Evolutionary conservation across 2,329 filamentous ascomycete species (phyloP).

Genomic region (Simplicillium aogashimaense): DNA sequence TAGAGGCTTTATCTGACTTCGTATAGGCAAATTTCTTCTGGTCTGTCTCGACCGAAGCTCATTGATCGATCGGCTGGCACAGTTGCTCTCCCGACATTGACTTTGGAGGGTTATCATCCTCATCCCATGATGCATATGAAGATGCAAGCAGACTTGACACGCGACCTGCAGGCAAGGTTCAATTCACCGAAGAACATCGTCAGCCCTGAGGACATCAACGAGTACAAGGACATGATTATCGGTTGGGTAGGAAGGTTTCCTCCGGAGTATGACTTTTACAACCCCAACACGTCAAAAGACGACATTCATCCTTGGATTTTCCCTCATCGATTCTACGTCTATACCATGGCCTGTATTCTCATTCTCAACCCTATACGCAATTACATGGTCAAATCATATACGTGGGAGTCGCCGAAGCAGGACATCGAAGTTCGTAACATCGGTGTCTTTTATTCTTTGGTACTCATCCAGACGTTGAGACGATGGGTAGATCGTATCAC

Average conservation of each 20-base stretch:
- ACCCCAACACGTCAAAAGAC: conserved; percentile 30
- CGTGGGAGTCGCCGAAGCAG: conserved; percentile 14
- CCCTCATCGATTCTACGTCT: conserved; percentile 35
- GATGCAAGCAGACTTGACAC: conserved; percentile 16
- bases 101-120: conserved; percentile 18
- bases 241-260: conserved; percentile 31
- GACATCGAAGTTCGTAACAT: conserved; percentile 24
- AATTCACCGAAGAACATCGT: conserved; percentile 15
- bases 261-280: conserved; percentile 23
- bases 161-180: conserved; percentile 13
- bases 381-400: conserved; percentile 28
- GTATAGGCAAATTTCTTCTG: conserved; percentile 21
- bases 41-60: conserved; percentile 21
- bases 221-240: conserved; percentile 21
- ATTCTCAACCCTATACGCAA: conserved; percentile 35
- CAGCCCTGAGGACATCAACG: conserved; percentile 14
- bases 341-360: conserved; percentile 32
- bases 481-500: conserved; percentile 31
- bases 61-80: conserved; percentile 23
- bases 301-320: conserved; percentile 26
- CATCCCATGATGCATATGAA: conserved; percentile 23
- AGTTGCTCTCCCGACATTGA: conserved; percentile 19
- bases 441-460: conserved; percentile 31
- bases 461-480: conserved; percentile 27
- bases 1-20: neutral